phyloP scores from a whole-genome alignment of 2,329 filamentous ascomycete species.

The Curvularia eragrostidis region DNA sequence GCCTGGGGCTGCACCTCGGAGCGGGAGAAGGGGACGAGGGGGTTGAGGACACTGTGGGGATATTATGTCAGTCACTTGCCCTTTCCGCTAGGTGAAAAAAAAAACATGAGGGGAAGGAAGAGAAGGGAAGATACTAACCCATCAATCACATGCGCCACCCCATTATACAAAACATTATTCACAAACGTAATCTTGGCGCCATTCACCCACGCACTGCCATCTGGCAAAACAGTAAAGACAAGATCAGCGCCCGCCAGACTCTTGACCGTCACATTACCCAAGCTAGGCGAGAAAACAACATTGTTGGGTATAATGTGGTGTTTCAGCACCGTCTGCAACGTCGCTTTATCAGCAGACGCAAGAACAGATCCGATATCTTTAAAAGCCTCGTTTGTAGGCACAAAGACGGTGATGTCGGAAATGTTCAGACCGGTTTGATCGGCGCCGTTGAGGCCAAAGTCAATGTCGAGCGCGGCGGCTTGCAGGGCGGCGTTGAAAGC shows the following conservation, averaged over 20 bases:
- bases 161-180: slow-evolving; percentile 37
- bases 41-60: slow-evolving; percentile 22
- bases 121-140: slow-evolving; percentile 15
- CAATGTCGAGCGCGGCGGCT: slow-evolving; percentile 29
- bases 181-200: slow-evolving; percentile 33
- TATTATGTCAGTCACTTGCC: too few species aligned
- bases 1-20: slow-evolving; percentile 25
- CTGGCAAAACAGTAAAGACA: slow-evolving; percentile 33
- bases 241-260: slow-evolving; percentile 31
- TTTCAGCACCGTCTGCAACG: slow-evolving; percentile 32
- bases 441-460: slow-evolving; percentile 26
- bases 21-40: slow-evolving; percentile 28
- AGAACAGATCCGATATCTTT: slow-evolving; percentile 57
- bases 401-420: slow-evolving; percentile 78
- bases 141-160: slow-evolving; percentile 37
- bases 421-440: slow-evolving; percentile 31
- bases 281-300: slow-evolving; percentile 34
- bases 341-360: slow-evolving; percentile 23
- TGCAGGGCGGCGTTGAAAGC: slow-evolving; percentile 28
- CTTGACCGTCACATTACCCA: slow-evolving; percentile 35
- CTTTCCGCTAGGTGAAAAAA: too few species aligned
- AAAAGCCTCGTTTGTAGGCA: slow-evolving; percentile 78
- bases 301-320: slow-evolving; percentile 38
- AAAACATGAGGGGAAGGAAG: too few species aligned
- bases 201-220: slow-evolving; percentile 36